Evolutionary conservation across 345 rosid species (phyloP).

Genomic region (Hibiscus tridactylites): DNA sequence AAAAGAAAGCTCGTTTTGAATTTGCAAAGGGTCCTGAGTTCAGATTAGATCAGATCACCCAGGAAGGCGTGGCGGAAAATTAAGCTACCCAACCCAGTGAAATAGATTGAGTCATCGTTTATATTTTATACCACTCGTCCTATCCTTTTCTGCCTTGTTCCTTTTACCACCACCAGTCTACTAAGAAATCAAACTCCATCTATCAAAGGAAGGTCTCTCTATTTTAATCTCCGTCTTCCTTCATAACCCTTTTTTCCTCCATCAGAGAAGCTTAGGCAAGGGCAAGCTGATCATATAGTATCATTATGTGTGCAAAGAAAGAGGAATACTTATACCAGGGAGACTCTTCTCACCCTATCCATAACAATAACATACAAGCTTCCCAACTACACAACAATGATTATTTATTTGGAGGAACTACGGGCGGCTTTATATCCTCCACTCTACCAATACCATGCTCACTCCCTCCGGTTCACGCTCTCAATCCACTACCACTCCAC

Average conservation of each 20-base stretch:
- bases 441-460: conserved; percentile 57
- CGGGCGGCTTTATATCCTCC: conserved; percentile 41
- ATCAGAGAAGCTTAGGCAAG: neutral
- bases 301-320: conserved; percentile 49
- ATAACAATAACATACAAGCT: conserved; percentile 47
- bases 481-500: conserved; percentile 21
- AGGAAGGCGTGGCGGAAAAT: neutral
- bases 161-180: neutral
- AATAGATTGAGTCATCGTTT: conserved; percentile 17
- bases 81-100: conserved; percentile 10
- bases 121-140: neutral
- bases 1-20: neutral
- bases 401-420: conserved; percentile 22
- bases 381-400: conserved; percentile 28
- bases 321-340: conserved; percentile 45
- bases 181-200: neutral
- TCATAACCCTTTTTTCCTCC: neutral
- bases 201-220: neutral
- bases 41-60: neutral
- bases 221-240: neutral
- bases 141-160: neutral
- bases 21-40: neutral
- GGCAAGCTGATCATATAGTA: neutral
- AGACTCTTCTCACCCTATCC: conserved; percentile 52
- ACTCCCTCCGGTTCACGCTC: conserved; percentile 32